Base-by-base conservation (phyloP, 1,284 basidiomycete species). In the Sphaerobolus stellatus region DNA sequence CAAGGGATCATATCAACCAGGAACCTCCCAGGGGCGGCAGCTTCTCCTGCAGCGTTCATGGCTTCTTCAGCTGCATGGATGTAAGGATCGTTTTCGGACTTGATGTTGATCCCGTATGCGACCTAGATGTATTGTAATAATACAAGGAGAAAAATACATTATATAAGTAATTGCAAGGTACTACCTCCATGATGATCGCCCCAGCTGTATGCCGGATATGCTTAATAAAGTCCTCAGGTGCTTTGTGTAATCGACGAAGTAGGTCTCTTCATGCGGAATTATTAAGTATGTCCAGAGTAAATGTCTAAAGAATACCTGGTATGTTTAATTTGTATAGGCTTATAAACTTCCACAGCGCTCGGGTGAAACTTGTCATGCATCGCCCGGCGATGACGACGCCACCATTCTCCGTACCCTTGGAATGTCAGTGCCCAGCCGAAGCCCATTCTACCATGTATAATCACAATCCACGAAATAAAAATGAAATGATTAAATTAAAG, bases 321-420 rank as follows among this genome's bases (percentile, higher is more conserved):
- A 62, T 9, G 66, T 50, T 34, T 64, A 9, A 58, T 34, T 49
- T 67, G 66, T 7, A 54, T 49, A 3, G 62, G 61, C 27, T 62
- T 60, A 44, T 66, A 66, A 20, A 61, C 56, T 5, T 5, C 51
- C 45, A 29, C 57, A 58, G 6, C 53, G 8, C 11, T 18, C 14
- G 56, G 49, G 44, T 66, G 62, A 41, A 70, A 66, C 40, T 65
- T 57, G 41, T 71, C 62, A 33, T 70, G 67, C 45, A 72, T 67
- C 11, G 58, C 55, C 16, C 64, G 56, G 14, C 69, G 63, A 36
- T 68, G 64, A 22, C 56, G 50, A 5, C 68, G 61, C 69, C 70
- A 71, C 49, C 46, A 56, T 7, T 59, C 46, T 2, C 67, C 65
- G 44, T 70, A 69, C 0, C 61, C n/a, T n/a, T n/a, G n/a, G n/a